phyloP scores from a whole-genome alignment of 1,284 basidiomycete species.

The Pulchroboletus neoregius region DNA sequence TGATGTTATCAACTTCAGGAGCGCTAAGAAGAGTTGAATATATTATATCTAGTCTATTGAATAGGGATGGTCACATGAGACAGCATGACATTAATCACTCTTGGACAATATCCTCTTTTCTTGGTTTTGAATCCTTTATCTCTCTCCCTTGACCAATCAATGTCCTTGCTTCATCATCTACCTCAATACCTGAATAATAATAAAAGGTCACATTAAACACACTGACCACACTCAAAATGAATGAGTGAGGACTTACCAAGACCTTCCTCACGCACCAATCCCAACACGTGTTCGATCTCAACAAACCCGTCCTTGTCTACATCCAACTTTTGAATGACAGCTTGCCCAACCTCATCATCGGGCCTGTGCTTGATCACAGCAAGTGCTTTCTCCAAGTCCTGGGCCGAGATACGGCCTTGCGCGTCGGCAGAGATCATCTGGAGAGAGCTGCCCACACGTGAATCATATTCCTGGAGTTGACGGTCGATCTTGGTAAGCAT shows the following conservation, averaged over 20 bases:
- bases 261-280: constrained; percentile 75
- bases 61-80: background rate
- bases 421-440: constrained; percentile 93
- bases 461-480: constrained; percentile 91
- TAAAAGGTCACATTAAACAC: constrained; percentile 1
- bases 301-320: constrained; percentile 96
- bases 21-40: constrained; percentile 8
- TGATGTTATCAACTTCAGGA: too few species aligned
- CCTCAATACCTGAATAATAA: constrained; percentile 50
- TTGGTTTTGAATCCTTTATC: constrained; percentile 69
- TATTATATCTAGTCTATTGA: constrained; percentile 17
- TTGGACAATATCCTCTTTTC: constrained; percentile 86
- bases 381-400: constrained; percentile 88
- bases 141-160: constrained; percentile 74
- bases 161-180: constrained; percentile 71
- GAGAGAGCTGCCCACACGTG: constrained; percentile 84
- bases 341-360: constrained; percentile 85
- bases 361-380: constrained; percentile 93
- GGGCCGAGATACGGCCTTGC: constrained; percentile 88
- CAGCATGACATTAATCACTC: constrained; percentile 40
- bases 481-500: constrained; percentile 97
- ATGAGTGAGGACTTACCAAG: constrained; percentile 46
- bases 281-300: constrained; percentile 79
- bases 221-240: background rate
- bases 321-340: constrained; percentile 91